Evolutionary conservation across 352 stramenopile genomes (phyloP), one percentile per base, ranked within the genome.

Genomic region (Globisporangium orthogonon): DNA sequence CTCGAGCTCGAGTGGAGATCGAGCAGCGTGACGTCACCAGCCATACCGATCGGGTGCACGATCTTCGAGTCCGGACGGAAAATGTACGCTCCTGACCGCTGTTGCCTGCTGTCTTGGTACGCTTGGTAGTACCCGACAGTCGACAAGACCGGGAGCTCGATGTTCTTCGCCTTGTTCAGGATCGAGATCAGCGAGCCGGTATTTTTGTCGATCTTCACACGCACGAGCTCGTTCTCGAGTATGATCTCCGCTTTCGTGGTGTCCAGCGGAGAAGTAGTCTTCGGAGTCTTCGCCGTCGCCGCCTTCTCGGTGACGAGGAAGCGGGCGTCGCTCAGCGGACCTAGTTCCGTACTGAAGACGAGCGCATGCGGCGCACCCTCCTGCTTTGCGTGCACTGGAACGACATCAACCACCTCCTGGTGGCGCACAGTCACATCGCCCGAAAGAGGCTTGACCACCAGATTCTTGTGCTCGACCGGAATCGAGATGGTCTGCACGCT

Each of bases 61-160:
- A 77, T 76, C 54, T 90, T 86, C 43, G 73, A 87, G 57, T 93
- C 77, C 0, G 96, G 96, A 49, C 94, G 84, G 74, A 99, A 99
- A 17, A 98, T 91, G 67, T 99, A 99, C 6, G 96, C 97, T 18
- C 97, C 97, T 28, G 92, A 98, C 61, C 96, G 90, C 58, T 94
- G 83, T 4, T 70, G 67, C 1, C 74, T 61, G 3, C 50, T 31
- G 4, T 60, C 69, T 50, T 87, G 74, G 56, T 73, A 89, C 10
- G 76, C 65, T 35, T 86, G 74, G 53, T 92, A 92, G 65, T 90
- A 92, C 17, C 59, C 59, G 13, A 92, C 66, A 28, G 72, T 68
- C 3, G 83, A 62, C 1, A 59, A 68, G 0, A 90, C 28, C 5
- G 72, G 74, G 1, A 92, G 58, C 35, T 81, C 73, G 9, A 87